phyloP scores from a whole-genome alignment of 2,329 filamentous ascomycete genomes.

The Catunica adiposa region DNA sequence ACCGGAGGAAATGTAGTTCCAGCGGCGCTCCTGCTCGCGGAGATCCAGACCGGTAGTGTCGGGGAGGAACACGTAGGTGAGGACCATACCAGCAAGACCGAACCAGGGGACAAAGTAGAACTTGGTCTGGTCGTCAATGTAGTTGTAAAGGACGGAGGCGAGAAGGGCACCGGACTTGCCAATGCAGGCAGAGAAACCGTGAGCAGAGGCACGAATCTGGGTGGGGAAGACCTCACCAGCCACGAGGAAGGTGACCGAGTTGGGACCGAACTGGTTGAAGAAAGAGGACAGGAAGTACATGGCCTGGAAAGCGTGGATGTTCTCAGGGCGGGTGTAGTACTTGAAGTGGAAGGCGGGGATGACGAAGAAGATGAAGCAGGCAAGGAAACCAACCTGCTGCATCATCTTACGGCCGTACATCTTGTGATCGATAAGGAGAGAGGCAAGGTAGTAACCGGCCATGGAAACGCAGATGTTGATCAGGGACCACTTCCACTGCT shows the following conservation, averaged over 20 bases:
- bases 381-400: constrained; percentile 86
- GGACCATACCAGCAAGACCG: constrained; percentile 66
- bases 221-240: constrained; percentile 95
- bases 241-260: constrained; percentile 89
- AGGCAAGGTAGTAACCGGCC: constrained; percentile 77
- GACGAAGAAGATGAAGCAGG: constrained; percentile 86
- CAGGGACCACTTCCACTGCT: constrained; percentile 81
- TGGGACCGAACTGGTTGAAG: constrained; percentile 98
- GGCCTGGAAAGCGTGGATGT: constrained; percentile 81
- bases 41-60: constrained; percentile 93
- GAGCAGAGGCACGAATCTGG: constrained; percentile 78
- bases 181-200: constrained; percentile 83
- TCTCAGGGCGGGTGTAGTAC: constrained; percentile 56
- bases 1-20: constrained; percentile 69
- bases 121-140: constrained; percentile 69
- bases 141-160: constrained; percentile 84
- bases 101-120: constrained; percentile 95
- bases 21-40: constrained; percentile 91
- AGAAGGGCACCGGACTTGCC: constrained; percentile 81
- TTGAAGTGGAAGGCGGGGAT: constrained; percentile 77
- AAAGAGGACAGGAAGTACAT: constrained; percentile 98
- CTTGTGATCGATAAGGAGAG: constrained; percentile 85
- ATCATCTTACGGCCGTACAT: constrained; percentile 91
- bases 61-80: constrained; percentile 78
- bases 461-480: constrained; percentile 80